Evolutionary conservation across 345 rosid species (phyloP).

Genomic region (Corymbia maculata): DNA sequence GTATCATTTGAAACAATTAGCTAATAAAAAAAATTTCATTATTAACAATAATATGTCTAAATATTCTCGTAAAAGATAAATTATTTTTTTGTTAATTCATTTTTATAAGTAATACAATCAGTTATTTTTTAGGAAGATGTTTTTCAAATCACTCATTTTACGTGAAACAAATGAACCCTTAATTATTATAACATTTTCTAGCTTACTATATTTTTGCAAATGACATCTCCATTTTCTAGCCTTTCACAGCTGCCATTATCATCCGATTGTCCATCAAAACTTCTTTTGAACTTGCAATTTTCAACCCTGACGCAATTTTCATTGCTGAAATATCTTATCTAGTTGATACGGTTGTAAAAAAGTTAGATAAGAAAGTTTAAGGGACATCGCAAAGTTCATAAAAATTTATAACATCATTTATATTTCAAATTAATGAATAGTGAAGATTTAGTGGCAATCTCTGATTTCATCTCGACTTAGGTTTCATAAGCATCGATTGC

Average conservation of each 20-base stretch:
- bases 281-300: not conserved
- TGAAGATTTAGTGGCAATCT: not conserved
- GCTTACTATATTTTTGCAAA: too few relatives aligned
- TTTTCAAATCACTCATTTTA: too few relatives aligned
- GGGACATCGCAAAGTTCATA: not conserved
- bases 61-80: too few relatives aligned
- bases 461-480: not conserved
- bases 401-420: too few relatives aligned
- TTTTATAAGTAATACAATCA: too few relatives aligned
- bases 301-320: not conserved
- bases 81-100: too few relatives aligned
- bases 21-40: too few relatives aligned
- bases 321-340: not conserved
- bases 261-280: not conserved
- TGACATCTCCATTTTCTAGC: not conserved
- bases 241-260: not conserved
- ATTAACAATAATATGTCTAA: too few relatives aligned
- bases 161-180: too few relatives aligned
- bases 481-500: slow-evolving; percentile 14
- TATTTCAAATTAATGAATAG: not conserved
- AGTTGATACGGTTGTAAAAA: not conserved
- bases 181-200: too few relatives aligned
- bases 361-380: not conserved
- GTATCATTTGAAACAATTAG: too few relatives aligned
- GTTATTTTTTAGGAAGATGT: too few relatives aligned